Conservation (phyloP, 2,329 filamentous ascomycete species). For the Cercospora sp. region DNA sequence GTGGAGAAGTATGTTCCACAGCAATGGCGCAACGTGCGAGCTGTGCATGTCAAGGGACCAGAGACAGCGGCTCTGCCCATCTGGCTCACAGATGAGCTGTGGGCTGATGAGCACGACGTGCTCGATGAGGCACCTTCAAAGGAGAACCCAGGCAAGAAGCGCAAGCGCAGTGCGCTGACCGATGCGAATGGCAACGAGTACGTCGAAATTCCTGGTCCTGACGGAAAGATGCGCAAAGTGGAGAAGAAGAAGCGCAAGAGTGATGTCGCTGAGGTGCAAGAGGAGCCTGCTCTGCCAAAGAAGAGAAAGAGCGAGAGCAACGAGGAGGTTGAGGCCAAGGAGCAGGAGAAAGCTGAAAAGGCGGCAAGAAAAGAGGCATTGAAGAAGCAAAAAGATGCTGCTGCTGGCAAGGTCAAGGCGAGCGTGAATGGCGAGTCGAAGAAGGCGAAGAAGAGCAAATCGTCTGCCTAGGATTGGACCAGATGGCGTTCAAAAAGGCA, state of each 20-base stretch:
- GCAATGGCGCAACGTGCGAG: conserved; percentile 82
- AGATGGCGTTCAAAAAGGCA: background rate
- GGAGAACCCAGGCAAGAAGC: conserved; percentile 37
- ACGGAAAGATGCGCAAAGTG: conserved; percentile 38
- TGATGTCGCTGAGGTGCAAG: conserved; percentile 23
- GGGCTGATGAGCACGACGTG: conserved; percentile 75
- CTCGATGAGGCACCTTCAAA: conserved; percentile 52
- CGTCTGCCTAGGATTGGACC: background rate
- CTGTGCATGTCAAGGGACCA: conserved; percentile 86
- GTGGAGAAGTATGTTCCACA: conserved; percentile 79
- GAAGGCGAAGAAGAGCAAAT: conserved; percentile 18
- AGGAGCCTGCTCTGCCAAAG: conserved; percentile 28
- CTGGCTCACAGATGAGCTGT: conserved; percentile 90
- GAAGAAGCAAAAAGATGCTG: conserved; percentile 33
- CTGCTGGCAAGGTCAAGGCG: conserved; percentile 13
- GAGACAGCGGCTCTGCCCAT: conserved; percentile 88
- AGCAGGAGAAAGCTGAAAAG: conserved; percentile 29
- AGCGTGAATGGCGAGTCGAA: conserved; percentile 19
- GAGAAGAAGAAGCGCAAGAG: conserved; percentile 32
- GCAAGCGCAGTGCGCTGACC: conserved; percentile 36
- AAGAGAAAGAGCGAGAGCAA: conserved; percentile 33
- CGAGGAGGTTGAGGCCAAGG: conserved; percentile 27
- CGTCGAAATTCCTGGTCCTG: conserved; percentile 36
- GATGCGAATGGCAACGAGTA: conserved; percentile 28
- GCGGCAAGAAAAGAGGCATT: conserved; percentile 31